Evolutionary conservation across 345 rosid genomes (phyloP).

Genomic region (Arabidopsis arenosa): DNA sequence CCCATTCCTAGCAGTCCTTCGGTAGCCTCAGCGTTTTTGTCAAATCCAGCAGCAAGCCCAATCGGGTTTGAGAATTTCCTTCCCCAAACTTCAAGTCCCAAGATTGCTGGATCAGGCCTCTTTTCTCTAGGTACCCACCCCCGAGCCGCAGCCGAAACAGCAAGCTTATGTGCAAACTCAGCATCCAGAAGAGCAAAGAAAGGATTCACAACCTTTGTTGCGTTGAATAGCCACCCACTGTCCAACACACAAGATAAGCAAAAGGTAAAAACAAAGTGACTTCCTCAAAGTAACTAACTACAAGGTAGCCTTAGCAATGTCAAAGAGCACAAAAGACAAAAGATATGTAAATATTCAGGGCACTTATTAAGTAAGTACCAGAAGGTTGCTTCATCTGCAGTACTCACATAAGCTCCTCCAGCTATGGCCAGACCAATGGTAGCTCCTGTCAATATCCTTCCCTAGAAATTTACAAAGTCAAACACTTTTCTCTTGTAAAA

Average conservation of each 20-base stretch:
- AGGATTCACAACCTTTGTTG: constrained; percentile 93
- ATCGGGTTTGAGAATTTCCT: constrained; percentile 93
- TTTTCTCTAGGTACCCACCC: constrained; percentile 99
- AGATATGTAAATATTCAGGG: constrained; percentile 17
- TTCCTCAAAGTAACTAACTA: constrained; percentile 1
- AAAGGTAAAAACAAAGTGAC: constrained; percentile 14
- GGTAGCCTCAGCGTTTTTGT: constrained; percentile 96
- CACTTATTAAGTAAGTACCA: constrained; percentile 58
- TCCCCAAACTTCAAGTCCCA: constrained; percentile 96
- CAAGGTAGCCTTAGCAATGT: neutral
- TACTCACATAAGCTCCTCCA: constrained; percentile 50
- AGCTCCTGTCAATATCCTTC: constrained; percentile 83
- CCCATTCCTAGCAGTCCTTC: constrained; percentile 91
- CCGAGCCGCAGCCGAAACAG: constrained; percentile 90
- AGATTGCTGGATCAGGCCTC: constrained; percentile 76
- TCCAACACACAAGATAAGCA: constrained; percentile 29
- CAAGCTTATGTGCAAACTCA: constrained; percentile 86
- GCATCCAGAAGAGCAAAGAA: constrained; percentile 94
- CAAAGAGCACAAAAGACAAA: neutral
- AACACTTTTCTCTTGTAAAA: neutral
- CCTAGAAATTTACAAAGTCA: constrained; percentile 50
- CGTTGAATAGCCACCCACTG: constrained; percentile 97
- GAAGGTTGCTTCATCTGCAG: constrained; percentile 95
- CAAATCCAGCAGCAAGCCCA: constrained; percentile 99
- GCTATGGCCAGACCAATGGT: constrained; percentile 82